Evolutionary conservation across 805 yeast genomes (phyloP), one percentile per base, ranked within the genome.

Genomic region (Candida germanica): DNA sequence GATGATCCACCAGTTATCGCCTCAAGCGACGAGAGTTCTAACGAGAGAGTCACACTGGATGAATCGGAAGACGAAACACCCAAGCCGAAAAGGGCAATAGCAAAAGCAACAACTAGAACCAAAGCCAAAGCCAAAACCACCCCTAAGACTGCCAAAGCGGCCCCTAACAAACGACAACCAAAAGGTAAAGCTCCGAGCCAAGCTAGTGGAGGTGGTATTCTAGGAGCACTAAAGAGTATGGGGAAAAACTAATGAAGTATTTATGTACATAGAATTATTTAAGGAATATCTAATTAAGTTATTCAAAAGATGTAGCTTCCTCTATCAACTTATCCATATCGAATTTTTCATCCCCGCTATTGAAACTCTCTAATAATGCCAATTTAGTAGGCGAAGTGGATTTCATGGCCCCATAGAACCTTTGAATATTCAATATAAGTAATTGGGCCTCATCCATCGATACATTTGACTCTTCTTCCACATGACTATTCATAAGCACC

Each of bases 401-500:
- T 10, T 64, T 68, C 40, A 58, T 38, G 13, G 83, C 94, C 31
- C 88, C 95, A 53, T 85, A 87, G 52, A 87, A 87, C 50, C 94
- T 73, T 56, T 87, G 96, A 29, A 87, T 64, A 50, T 85, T 83
- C 40, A 86, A 61, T 19, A 86, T 66, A 35, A 93, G 66, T 35
- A 89, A 58, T 46, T 87, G 95, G 1, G 95, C 83, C 45, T 89
- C 95, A 31, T 73, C 80, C 39, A 81, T 47, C 2, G 79, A 59
- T n/a, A 89, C 63, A 24, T 80, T 69, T 10, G 83, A 70, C 36
- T 87, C 89, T 33, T 69, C 63, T 53, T 88, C 96, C 3, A 88
- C 79, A 23, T 71, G 72, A 1, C 97, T 96, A 47, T 88, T 88
- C 94, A 89, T 85, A 46, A 93, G 65, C 0, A 86, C 86, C 1